A percentile compares a stretch with the other conserved stretches of the same genome.
phyloP scores from a whole-genome alignment of 805 yeast species.

The Candida parachauliodes region DNA sequence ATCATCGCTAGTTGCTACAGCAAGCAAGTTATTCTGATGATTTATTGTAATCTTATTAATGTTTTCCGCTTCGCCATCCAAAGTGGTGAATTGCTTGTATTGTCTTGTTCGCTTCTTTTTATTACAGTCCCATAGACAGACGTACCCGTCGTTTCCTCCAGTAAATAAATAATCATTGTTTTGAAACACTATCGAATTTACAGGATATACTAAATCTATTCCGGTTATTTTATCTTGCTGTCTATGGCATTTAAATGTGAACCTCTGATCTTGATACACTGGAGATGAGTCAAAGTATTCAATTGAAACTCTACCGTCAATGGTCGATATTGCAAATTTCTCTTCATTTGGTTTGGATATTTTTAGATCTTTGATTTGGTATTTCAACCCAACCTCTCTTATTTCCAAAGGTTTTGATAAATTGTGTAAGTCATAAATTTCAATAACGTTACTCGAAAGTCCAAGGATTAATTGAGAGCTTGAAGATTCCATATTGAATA shows the following conservation, averaged over 20 bases:
- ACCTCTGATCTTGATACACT: conserved; percentile 44
- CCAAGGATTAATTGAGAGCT: conserved; percentile 47
- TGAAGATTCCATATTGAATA: conserved; percentile 59
- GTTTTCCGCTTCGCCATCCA: conserved; percentile 18
- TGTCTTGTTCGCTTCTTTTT: conserved; percentile 42
- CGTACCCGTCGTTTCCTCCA: conserved; percentile 49
- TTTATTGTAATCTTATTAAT: conserved; percentile 21
- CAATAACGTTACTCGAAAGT: conserved; percentile 48
- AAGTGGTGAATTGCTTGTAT: conserved; percentile 26
- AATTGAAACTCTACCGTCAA: conserved; percentile 81
- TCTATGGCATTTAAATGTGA: conserved; percentile 83
- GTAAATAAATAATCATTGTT: conserved; percentile 41
- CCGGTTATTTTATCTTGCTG: conserved; percentile 31
- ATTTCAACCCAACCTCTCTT: conserved; percentile 63
- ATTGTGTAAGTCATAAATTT: conserved; percentile 50
- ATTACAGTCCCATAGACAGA: conserved; percentile 50
- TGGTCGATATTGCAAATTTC: conserved; percentile 66
- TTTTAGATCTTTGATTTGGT: conserved; percentile 57
- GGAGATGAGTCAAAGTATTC: conserved; percentile 58
- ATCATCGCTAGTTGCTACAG: conserved; percentile 43
- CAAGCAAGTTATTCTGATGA: conserved; percentile 19
- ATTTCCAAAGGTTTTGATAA: conserved; percentile 42
- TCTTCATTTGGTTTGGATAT: conserved; percentile 45
- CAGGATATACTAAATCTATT: conserved; percentile 51
- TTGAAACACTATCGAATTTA: conserved; percentile 45